These are phyloP conservation scores for Phytophthora hybrid DNA, from an alignment of 352 stramenopile genomes.

Conservation along the genomic window DNA sequence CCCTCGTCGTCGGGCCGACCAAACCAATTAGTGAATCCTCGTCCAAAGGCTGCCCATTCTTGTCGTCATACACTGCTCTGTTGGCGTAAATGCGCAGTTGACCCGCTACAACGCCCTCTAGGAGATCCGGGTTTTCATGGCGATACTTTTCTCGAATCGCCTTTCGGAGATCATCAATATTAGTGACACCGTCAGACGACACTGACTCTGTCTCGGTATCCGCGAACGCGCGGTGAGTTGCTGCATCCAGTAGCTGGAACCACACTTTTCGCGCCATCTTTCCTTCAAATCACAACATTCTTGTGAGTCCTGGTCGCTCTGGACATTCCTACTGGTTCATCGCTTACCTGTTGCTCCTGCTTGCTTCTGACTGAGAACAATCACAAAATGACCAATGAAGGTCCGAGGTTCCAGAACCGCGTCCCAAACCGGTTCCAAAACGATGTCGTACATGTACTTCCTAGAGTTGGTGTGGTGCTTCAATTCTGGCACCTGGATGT, in stretches of 20 bases:
- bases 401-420: no score
- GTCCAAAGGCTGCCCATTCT: constrained; percentile 14
- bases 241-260: constrained; percentile 3
- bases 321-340: no score
- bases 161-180: background rate
- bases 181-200: background rate
- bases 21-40: background rate
- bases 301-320: no score
- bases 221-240: background rate
- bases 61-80: constrained; percentile 10
- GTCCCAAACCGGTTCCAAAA: background rate
- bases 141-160: background rate
- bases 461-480: background rate
- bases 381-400: no score
- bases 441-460: background rate
- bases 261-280: background rate
- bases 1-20: background rate
- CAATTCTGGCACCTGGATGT: constrained; percentile 3
- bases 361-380: no score
- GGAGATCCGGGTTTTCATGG: background rate
- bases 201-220: constrained; percentile 1
- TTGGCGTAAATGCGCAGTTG: constrained; percentile 1
- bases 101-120: background rate
- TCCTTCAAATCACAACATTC: background rate
- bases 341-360: no score